Evolutionary conservation across 441 rosid genomes (phyloP).

Genomic region (Lagerstroemia fauriei): DNA sequence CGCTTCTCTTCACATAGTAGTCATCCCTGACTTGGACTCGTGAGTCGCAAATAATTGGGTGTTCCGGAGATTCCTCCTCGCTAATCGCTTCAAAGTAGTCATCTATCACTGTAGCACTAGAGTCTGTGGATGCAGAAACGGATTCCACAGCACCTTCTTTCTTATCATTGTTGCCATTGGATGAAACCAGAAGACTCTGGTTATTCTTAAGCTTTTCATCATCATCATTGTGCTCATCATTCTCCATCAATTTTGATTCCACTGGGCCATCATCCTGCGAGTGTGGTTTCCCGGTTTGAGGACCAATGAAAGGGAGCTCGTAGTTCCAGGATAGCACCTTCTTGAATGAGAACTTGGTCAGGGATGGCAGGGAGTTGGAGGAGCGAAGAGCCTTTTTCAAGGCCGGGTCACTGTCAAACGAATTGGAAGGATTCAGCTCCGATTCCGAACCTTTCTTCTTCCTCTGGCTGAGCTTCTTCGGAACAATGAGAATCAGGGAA

Average conservation of each 20-base stretch:
- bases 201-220: not conserved
- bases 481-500: slow-evolving; percentile 41
- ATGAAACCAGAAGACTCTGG: not conserved
- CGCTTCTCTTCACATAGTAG: slow-evolving; percentile 51
- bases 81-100: slow-evolving; percentile 41
- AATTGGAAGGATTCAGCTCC: slow-evolving; percentile 37
- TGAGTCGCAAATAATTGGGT: slow-evolving; percentile 60
- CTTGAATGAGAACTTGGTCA: slow-evolving; percentile 41
- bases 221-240: not conserved
- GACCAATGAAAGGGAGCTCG: slow-evolving; percentile 36
- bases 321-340: slow-evolving; percentile 34
- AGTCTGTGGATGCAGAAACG: slow-evolving; percentile 34
- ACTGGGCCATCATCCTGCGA: slow-evolving; percentile 37
- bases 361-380: slow-evolving; percentile 35
- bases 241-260: slow-evolving; percentile 19
- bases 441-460: slow-evolving; percentile 51
- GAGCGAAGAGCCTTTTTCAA: slow-evolving; percentile 23
- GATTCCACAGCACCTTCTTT: not conserved
- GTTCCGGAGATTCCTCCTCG: slow-evolving; percentile 38
- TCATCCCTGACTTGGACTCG: slow-evolving; percentile 57
- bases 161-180: not conserved
- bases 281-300: slow-evolving; percentile 19
- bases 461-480: slow-evolving; percentile 54
- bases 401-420: slow-evolving; percentile 14
- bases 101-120: slow-evolving; percentile 42